Percentiles rank a stretch among this genome's conserved stretches.
phyloP scores from a whole-genome alignment of 176 grass and related monocot species.

The Eragrostis nindensis region DNA sequence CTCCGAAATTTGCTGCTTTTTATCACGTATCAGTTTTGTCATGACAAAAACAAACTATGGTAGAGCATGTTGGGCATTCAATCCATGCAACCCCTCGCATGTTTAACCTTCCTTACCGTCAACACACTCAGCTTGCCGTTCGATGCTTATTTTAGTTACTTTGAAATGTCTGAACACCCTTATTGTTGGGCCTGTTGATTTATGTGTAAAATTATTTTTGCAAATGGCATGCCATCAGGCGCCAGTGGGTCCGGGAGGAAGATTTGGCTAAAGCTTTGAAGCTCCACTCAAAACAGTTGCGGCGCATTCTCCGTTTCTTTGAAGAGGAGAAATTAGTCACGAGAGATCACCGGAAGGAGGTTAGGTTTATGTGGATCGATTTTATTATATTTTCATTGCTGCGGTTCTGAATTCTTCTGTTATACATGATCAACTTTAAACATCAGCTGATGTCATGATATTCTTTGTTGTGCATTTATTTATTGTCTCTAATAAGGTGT shows the following conservation, averaged over 20 bases:
- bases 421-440: conserved; percentile 18
- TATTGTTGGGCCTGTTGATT: conserved; percentile 30
- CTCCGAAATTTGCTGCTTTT: background rate
- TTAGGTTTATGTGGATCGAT: conserved; percentile 40
- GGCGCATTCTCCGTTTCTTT: conserved; percentile 87
- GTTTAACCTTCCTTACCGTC: background rate
- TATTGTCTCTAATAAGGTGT: conserved; percentile 13
- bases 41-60: background rate
- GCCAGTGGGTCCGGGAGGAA: conserved; percentile 94
- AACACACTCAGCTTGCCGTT: background rate
- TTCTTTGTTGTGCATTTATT: conserved; percentile 15
- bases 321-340: conserved; percentile 96
- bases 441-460: background rate
- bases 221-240: conserved; percentile 46
- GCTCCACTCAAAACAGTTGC: conserved; percentile 88
- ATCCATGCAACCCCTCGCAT: background rate
- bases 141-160: background rate
- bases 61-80: background rate
- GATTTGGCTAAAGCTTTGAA: conserved; percentile 94
- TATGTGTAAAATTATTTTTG: conserved; percentile 6
- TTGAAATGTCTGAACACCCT: background rate
- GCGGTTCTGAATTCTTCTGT: background rate
- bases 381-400: conserved; percentile 7
- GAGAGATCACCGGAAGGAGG: conserved; percentile 97
- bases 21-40: background rate